Evolutionary conservation across 805 yeast species (phyloP).

Genomic region (Cyberlindnera euphorbiiphila): DNA sequence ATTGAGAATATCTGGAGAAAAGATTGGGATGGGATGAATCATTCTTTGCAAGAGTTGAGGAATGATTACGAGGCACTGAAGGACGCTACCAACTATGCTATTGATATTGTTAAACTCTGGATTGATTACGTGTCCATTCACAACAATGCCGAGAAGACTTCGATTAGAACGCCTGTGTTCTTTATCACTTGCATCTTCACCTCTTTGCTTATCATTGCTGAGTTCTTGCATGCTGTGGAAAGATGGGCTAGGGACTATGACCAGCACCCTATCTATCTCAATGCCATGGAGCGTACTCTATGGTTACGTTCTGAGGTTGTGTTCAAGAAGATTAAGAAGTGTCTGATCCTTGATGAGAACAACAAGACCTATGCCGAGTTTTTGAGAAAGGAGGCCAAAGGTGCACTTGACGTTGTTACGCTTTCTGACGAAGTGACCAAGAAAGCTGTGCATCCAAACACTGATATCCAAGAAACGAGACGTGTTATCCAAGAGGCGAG

Average conservation of each 20-base stretch:
- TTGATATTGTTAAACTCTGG: slow-evolving; percentile 66
- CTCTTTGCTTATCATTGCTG: slow-evolving; percentile 58
- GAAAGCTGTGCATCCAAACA: slow-evolving; percentile 42
- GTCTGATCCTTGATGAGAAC: slow-evolving; percentile 48
- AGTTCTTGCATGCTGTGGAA: slow-evolving; percentile 56
- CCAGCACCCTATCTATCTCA: slow-evolving; percentile 29
- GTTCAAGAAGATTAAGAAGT: slow-evolving; percentile 56
- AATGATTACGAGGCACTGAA: slow-evolving; percentile 60
- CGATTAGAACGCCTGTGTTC: slow-evolving; percentile 72
- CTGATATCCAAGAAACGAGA: slow-evolving; percentile 41
- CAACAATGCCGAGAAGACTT: slow-evolving; percentile 61
- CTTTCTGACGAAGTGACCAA: slow-evolving; percentile 48
- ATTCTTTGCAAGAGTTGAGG: slow-evolving; percentile 41
- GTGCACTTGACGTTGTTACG: slow-evolving; percentile 51
- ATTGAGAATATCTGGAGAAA: slow-evolving; percentile 57
- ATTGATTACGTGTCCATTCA: slow-evolving; percentile 63
- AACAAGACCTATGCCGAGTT: slow-evolving; percentile 57
- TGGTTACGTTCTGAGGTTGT: slow-evolving; percentile 64
- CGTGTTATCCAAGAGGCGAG: slow-evolving; percentile 45
- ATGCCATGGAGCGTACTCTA: slow-evolving; percentile 51
- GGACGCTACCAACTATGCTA: slow-evolving; percentile 55
- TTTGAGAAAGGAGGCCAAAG: slow-evolving; percentile 54
- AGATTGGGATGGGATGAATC: slow-evolving; percentile 67
- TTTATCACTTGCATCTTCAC: slow-evolving; percentile 69
- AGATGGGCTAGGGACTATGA: slow-evolving; percentile 40